A percentile compares a stretch with the other conserved stretches of the same genome.
phyloP scores from a whole-genome alignment of 768 basidiomycete species.

The Sistotremastrum niveocremeum region DNA sequence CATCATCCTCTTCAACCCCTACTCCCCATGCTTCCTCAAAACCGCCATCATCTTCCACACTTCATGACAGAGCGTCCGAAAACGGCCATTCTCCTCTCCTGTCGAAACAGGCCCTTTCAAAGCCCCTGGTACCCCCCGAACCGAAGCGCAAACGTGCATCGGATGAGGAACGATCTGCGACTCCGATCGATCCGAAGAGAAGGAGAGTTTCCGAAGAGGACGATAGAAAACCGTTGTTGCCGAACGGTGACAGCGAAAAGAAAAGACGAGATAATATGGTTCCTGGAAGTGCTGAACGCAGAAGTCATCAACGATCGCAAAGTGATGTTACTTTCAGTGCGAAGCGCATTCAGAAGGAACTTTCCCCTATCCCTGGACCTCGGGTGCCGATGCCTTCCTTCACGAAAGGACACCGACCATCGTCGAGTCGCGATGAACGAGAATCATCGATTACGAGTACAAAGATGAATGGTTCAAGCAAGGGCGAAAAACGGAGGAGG shows the following conservation, averaged over 20 bases:
- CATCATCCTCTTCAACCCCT: background rate
- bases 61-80: background rate
- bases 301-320: background rate
- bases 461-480: background rate
- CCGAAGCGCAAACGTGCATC: constrained; percentile 32
- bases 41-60: constrained; percentile 28
- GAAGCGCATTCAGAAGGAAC: no score
- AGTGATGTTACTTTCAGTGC: no score
- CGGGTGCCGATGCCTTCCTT: constrained; percentile 8
- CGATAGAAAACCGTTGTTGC: constrained; percentile 1
- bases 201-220: constrained; percentile 12
- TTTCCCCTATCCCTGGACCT: constrained; percentile 1
- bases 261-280: background rate
- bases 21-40: constrained; percentile 20
- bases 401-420: constrained; percentile 12
- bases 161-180: constrained; percentile 16
- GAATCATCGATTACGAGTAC: constrained; percentile 3
- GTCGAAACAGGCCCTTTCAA: constrained; percentile 2
- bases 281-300: background rate
- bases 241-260: no score
- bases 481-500: constrained; percentile 28
- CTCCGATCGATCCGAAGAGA: constrained; percentile 17
- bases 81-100: background rate
- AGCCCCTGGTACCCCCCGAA: constrained; percentile 14
- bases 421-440: constrained; percentile 1